phyloP scores from a whole-genome alignment of 352 stramenopile species.

The Phytophthora pluvialis region DNA sequence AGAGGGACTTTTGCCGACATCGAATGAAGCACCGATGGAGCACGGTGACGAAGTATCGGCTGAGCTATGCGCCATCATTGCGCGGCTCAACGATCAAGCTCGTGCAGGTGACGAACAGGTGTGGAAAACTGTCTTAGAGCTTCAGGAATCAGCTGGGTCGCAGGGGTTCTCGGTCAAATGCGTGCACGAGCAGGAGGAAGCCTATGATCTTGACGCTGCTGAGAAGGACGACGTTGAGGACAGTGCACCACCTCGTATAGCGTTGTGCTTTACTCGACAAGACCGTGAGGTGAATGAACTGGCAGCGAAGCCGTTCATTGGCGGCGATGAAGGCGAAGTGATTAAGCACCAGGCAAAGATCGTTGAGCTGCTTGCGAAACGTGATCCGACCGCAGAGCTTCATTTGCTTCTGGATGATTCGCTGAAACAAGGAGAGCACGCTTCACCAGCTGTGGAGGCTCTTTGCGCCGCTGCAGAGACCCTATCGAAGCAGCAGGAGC shows the following conservation, averaged over 20 bases:
- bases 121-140: constrained; percentile 44
- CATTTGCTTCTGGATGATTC: constrained; percentile 79
- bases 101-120: constrained; percentile 15
- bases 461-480: constrained; percentile 26
- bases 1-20: constrained; percentile 42
- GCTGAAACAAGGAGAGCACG: constrained; percentile 31
- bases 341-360: constrained; percentile 34
- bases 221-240: constrained; percentile 10
- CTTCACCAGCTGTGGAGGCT: constrained; percentile 25
- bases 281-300: constrained; percentile 78
- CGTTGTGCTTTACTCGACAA: constrained; percentile 63
- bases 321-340: constrained; percentile 60
- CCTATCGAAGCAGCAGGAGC: constrained; percentile 23
- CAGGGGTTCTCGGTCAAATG: constrained; percentile 42
- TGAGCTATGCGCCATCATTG: constrained; percentile 28
- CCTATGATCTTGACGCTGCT: constrained; percentile 15
- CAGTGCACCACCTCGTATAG: constrained; percentile 23
- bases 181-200: constrained; percentile 38
- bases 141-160: constrained; percentile 30
- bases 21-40: not conserved
- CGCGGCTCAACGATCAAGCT: constrained; percentile 27
- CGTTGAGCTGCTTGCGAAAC: constrained; percentile 26
- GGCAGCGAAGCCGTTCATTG: constrained; percentile 72
- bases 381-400: constrained; percentile 30
- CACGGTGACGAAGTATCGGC: constrained; percentile 11